These are phyloP conservation scores for Jackrogersella multiformis DNA, from an alignment of 495 filamentous ascomycete genomes.

Conservation along the genomic window DNA sequence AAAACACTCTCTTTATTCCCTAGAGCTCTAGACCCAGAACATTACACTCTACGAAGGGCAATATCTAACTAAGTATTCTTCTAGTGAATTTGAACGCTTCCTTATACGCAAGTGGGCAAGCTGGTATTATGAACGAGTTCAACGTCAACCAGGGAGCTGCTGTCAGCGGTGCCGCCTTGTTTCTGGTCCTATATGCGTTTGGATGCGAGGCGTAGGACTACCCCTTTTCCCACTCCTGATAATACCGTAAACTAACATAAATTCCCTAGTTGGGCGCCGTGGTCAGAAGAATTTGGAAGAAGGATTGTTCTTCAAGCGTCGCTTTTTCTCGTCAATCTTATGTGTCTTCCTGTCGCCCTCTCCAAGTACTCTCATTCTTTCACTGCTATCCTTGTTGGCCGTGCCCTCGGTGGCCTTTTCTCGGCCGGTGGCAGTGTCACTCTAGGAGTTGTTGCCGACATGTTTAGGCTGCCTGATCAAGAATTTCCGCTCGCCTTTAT, in stretches of 20 bases:
- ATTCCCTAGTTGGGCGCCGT: constrained; percentile 71
- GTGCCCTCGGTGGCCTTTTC: constrained; percentile 74
- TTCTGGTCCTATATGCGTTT: constrained; percentile 78
- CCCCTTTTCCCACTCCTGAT: not conserved
- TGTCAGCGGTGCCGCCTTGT: constrained; percentile 73
- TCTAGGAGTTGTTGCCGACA: constrained; percentile 82
- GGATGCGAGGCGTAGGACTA: constrained; percentile 70
- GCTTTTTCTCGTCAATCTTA: constrained; percentile 78
- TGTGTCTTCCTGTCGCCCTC: constrained; percentile 75
- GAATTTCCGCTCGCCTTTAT: constrained; percentile 74
- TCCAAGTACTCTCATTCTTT: constrained; percentile 69
- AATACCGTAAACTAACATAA: constrained; percentile 10
- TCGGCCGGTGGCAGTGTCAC: constrained; percentile 84
- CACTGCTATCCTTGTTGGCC: constrained; percentile 69
- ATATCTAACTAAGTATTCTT: constrained; percentile 21
- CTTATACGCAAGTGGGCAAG: constrained; percentile 72
- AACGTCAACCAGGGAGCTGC: constrained; percentile 69
- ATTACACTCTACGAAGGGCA: not conserved
- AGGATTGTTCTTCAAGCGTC: constrained; percentile 75
- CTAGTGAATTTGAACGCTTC: constrained; percentile 80
- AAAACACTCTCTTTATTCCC: no score
- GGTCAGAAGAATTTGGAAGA: constrained; percentile 80
- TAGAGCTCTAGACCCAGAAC: no score
- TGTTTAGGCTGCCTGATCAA: constrained; percentile 75
- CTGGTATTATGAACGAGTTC: constrained; percentile 68